A percentile compares a stretch with the other conserved stretches of the same genome.
phyloP scores from a whole-genome alignment of 2,329 filamentous ascomycete species.

The Cadophora sp. region DNA sequence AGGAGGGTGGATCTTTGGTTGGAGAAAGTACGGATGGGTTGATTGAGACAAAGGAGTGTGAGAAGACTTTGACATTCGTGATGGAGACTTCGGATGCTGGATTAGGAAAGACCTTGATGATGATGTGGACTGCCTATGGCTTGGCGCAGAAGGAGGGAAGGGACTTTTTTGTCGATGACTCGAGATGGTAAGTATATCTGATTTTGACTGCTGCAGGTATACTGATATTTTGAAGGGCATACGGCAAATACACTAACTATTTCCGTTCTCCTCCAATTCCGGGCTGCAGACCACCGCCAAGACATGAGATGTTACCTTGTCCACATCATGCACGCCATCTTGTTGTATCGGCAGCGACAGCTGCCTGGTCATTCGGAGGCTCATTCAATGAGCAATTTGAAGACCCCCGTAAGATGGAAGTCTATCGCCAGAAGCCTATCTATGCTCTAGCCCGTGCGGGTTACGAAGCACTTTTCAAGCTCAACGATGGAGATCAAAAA shows the following conservation, averaged over 20 bases:
- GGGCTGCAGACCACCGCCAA: slow-evolving; percentile 73
- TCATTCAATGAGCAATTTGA: slow-evolving; percentile 60
- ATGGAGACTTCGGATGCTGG: slow-evolving; percentile 78
- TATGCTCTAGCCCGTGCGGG: slow-evolving; percentile 73
- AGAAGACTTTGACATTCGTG: slow-evolving; percentile 76
- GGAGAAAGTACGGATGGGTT: slow-evolving; percentile 54
- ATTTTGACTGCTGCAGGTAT: not conserved
- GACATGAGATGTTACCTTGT: slow-evolving; percentile 79
- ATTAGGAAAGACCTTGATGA: slow-evolving; percentile 77
- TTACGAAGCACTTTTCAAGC: slow-evolving; percentile 76
- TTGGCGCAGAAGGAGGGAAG: slow-evolving; percentile 76
- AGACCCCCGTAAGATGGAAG: slow-evolving; percentile 54
- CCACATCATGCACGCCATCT: slow-evolving; percentile 78
- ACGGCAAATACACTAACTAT: slow-evolving; percentile 75
- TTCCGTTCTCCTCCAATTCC: slow-evolving; percentile 72
- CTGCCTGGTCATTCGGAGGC: slow-evolving; percentile 67
- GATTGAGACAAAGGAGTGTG: slow-evolving; percentile 64
- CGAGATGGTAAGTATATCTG: slow-evolving; percentile 63
- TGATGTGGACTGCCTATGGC: slow-evolving; percentile 84
- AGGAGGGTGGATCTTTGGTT: slow-evolving; percentile 49
- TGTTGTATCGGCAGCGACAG: slow-evolving; percentile 73
- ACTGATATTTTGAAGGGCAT: slow-evolving; percentile 59
- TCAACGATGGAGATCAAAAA: slow-evolving; percentile 67
- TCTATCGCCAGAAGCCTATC: slow-evolving; percentile 63
- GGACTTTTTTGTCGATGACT: slow-evolving; percentile 85